A percentile compares a stretch with the other conserved stretches of the same genome.
phyloP scores from a whole-genome alignment of 1,284 basidiomycete genomes.

The Ceratobasidium sp. region DNA sequence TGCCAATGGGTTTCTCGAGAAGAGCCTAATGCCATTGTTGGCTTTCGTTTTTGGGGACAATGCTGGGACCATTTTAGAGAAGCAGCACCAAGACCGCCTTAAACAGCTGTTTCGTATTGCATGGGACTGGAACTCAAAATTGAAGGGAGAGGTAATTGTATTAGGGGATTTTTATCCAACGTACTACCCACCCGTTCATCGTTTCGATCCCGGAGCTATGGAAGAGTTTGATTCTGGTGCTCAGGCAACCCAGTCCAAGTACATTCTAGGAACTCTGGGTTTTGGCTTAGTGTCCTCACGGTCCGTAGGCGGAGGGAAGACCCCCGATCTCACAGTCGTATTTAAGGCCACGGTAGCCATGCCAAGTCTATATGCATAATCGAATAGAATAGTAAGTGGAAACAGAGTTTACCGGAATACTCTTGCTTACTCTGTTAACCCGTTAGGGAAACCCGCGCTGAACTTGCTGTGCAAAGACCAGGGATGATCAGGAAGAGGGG shows the following conservation, averaged over 20 bases:
- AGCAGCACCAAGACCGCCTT: not conserved
- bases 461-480: no score
- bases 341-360: constrained; percentile 19
- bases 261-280: not conserved
- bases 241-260: not conserved
- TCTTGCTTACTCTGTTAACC: no score
- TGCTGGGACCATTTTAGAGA: not conserved
- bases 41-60: not conserved
- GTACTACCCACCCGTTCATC: not conserved
- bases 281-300: not conserved
- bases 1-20: not conserved
- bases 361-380: constrained; percentile 17
- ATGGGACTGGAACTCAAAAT: constrained; percentile 26
- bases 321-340: constrained; percentile 12
- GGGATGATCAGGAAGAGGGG: no score
- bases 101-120: not conserved
- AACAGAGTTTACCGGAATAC: no score
- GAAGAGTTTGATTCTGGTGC: not conserved
- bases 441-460: no score
- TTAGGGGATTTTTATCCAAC: constrained; percentile 18
- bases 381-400: no score
- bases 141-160: constrained; percentile 30
- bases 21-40: not conserved
- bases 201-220: not conserved
- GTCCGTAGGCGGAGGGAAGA: constrained; percentile 3